Conservation (phyloP, 2,329 filamentous ascomycete genomes). For the Penicillium sp. region DNA sequence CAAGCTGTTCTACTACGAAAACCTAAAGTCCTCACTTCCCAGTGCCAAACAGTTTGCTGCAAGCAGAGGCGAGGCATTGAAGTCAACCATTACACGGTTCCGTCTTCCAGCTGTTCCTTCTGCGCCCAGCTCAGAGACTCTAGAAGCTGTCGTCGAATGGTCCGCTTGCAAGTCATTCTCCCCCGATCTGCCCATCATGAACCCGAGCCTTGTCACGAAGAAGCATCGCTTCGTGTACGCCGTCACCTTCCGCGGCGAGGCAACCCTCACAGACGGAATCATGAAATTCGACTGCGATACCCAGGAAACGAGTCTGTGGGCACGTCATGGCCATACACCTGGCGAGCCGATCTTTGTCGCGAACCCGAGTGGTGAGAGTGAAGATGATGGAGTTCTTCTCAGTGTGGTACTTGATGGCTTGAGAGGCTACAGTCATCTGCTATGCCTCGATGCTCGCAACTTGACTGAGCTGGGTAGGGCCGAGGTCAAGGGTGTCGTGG, state of each 20-base stretch:
- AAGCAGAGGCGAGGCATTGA: conserved; percentile 33
- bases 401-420: conserved; percentile 52
- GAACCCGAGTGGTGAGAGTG: conserved; percentile 27
- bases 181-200: conserved; percentile 51
- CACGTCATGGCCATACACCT: conserved; percentile 48
- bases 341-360: conserved; percentile 53
- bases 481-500: conserved; percentile 46
- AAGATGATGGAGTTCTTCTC: conserved; percentile 53
- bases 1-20: conserved; percentile 64
- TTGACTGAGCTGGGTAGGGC: conserved; percentile 51
- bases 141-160: conserved; percentile 27
- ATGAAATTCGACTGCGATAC: conserved; percentile 51
- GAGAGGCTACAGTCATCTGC: conserved; percentile 49
- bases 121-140: conserved; percentile 4
- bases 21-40: conserved; percentile 56
- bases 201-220: conserved; percentile 42
- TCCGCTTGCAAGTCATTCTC: conserved; percentile 22
- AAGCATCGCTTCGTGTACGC: conserved; percentile 51
- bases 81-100: conserved; percentile 34
- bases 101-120: conserved; percentile 35
- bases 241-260: conserved; percentile 43
- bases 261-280: conserved; percentile 50
- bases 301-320: conserved; percentile 42
- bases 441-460: conserved; percentile 49
- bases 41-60: conserved; percentile 34